These are phyloP conservation scores for Cercospora zeae-maydis DNA, from an alignment of 2,329 filamentous ascomycete genomes.

Conservation along the genomic window DNA sequence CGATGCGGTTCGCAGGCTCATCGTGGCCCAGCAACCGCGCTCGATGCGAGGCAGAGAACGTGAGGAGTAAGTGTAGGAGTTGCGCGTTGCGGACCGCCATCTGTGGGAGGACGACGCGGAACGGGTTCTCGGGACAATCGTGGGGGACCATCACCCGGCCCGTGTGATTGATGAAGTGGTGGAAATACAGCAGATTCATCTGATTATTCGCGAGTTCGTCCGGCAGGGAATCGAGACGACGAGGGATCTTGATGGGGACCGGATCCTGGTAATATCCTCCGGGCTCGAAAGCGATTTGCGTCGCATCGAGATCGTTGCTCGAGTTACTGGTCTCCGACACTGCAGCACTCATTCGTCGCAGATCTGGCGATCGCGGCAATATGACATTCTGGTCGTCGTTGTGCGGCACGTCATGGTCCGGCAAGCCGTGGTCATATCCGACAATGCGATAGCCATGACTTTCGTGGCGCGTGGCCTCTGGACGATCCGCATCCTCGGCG, in stretches of 20 bases:
- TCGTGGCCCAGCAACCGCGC: conserved; percentile 69
- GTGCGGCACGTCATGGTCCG: conserved; percentile 65
- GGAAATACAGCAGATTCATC: conserved; percentile 75
- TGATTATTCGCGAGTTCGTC: conserved; percentile 62
- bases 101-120: conserved; percentile 58
- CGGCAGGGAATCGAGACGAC: conserved; percentile 56
- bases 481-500: conserved; percentile 35
- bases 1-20: conserved; percentile 74
- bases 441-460: conserved; percentile 47
- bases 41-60: conserved; percentile 80
- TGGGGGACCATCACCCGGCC: conserved; percentile 63
- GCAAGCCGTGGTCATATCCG: conserved; percentile 67
- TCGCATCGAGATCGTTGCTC: conserved; percentile 28
- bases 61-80: conserved; percentile 70
- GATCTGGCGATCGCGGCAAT: conserved; percentile 33
- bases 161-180: conserved; percentile 76
- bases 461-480: conserved; percentile 14
- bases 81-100: conserved; percentile 68
- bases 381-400: conserved; percentile 71
- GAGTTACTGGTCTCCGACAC: conserved; percentile 31
- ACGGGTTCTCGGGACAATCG: conserved; percentile 59
- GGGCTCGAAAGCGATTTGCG: conserved; percentile 52
- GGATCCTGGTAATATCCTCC: conserved; percentile 68
- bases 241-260: conserved; percentile 61
- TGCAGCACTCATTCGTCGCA: conserved; percentile 31